A percentile compares a stretch with the other conserved stretches of the same genome.
phyloP scores from a whole-genome alignment of 805 yeast genomes.

The Yarrowia keelungensis region DNA sequence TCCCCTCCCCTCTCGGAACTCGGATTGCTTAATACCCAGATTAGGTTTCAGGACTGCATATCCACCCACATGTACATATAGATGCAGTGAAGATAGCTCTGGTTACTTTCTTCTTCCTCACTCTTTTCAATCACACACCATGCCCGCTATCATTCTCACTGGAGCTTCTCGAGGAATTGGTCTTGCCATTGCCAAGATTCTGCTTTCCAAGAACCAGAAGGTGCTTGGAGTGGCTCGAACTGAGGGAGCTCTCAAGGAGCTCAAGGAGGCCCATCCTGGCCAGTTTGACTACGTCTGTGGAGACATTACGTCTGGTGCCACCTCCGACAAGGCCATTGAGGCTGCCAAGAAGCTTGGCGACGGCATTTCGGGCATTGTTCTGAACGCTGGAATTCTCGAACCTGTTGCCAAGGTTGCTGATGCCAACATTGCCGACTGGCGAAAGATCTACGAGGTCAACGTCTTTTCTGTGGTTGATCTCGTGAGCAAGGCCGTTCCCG shows the following conservation, averaged over 20 bases:
- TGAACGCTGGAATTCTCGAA: conserved; percentile 79
- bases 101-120: neutral
- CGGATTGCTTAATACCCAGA: conserved; percentile 10
- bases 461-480: conserved; percentile 75
- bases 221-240: conserved; percentile 80
- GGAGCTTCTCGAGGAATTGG: conserved; percentile 75
- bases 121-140: neutral
- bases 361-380: conserved; percentile 59
- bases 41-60: neutral
- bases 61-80: neutral
- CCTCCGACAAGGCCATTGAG: conserved; percentile 52
- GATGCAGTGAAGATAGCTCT: neutral
- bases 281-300: conserved; percentile 54
- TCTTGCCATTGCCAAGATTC: conserved; percentile 64
- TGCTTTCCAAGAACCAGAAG: conserved; percentile 54
- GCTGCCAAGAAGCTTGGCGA: conserved; percentile 58
- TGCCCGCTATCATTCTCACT: conserved; percentile 48
- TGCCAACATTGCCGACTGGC: conserved; percentile 68
- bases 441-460: conserved; percentile 71
- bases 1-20: neutral
- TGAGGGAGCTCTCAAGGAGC: conserved; percentile 54
- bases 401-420: conserved; percentile 67
- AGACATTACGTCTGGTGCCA: conserved; percentile 57
- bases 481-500: conserved; percentile 61
- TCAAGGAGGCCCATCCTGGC: conserved; percentile 52